phyloP scores from a whole-genome alignment of 2,329 filamentous ascomycete genomes.

The Eutypella sp. region DNA sequence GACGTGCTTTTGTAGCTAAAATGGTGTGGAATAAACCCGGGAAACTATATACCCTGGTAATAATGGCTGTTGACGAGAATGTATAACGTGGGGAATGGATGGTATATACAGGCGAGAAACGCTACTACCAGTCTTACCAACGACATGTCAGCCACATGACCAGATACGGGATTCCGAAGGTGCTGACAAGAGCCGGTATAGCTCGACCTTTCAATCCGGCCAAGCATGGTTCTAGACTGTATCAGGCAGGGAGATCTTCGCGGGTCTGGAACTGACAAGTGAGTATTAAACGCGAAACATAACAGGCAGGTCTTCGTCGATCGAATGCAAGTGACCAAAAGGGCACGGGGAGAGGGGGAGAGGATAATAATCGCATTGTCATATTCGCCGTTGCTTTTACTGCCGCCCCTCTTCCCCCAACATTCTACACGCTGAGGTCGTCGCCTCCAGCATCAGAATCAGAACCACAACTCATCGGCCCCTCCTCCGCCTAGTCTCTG shows the following conservation, averaged over 20 bases:
- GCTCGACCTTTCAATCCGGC: conserved; percentile 1
- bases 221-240: conserved; percentile 11
- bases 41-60: background rate
- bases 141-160: no score
- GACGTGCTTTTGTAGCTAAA: background rate
- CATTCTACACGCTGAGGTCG: no score
- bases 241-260: conserved; percentile 7
- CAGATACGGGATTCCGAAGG: no score
- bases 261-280: conserved; percentile 13
- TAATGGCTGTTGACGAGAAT: background rate
- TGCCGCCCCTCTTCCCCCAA: no score
- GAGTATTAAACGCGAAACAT: conserved; percentile 9
- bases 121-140: no score
- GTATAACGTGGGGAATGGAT: background rate
- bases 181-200: no score
- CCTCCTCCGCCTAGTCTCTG: no score
- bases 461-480: no score
- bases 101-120: background rate
- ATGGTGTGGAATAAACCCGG: background rate
- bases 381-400: no score
- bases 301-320: conserved; percentile 11
- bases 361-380: background rate
- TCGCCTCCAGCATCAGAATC: no score
- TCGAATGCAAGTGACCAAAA: conserved; percentile 4
- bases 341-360: background rate